phyloP scores from a whole-genome alignment of 495 filamentous ascomycete genomes.

The Pseudoneurospora amorphoporcata region DNA sequence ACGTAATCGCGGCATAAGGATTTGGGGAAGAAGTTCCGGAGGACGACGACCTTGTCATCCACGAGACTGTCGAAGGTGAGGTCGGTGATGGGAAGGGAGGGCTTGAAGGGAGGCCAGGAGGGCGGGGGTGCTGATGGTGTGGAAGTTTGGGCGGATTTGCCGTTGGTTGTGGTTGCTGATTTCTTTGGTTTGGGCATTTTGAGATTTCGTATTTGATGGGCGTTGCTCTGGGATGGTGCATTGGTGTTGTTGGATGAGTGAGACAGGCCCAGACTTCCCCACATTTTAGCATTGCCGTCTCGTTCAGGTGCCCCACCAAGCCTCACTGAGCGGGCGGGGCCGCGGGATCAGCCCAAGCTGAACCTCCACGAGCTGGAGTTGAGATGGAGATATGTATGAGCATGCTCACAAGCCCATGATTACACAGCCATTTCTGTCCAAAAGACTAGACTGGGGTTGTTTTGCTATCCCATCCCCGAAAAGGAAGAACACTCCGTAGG shows the following conservation, averaged over 20 bases:
- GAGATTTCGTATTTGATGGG: not conserved
- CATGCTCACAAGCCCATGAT: not conserved
- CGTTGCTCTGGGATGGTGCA: not conserved
- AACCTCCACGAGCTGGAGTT: not conserved
- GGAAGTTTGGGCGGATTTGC: not conserved
- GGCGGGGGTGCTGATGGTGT: slow-evolving; percentile 24
- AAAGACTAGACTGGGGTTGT: not conserved
- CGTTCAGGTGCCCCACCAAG: not conserved
- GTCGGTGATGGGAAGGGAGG: slow-evolving; percentile 56
- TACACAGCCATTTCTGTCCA: not conserved
- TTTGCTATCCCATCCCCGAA: not conserved
- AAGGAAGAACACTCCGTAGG: not conserved
- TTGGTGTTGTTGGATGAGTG: not conserved
- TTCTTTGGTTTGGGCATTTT: not conserved
- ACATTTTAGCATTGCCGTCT: not conserved
- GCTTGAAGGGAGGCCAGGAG: slow-evolving; percentile 71
- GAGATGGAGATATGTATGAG: not conserved
- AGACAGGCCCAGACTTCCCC: not conserved
- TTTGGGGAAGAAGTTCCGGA: slow-evolving; percentile 70
- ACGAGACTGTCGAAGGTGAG: slow-evolving; percentile 48
- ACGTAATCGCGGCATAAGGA: slow-evolving; percentile 74
- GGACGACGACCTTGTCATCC: slow-evolving; percentile 58
- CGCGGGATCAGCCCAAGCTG: not conserved
- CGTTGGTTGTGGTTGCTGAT: not conserved
- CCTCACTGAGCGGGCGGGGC: not conserved